These are phyloP conservation scores for Hanseniaspora meyeri DNA, from an alignment of 805 yeast species.

Conservation along the genomic window DNA sequence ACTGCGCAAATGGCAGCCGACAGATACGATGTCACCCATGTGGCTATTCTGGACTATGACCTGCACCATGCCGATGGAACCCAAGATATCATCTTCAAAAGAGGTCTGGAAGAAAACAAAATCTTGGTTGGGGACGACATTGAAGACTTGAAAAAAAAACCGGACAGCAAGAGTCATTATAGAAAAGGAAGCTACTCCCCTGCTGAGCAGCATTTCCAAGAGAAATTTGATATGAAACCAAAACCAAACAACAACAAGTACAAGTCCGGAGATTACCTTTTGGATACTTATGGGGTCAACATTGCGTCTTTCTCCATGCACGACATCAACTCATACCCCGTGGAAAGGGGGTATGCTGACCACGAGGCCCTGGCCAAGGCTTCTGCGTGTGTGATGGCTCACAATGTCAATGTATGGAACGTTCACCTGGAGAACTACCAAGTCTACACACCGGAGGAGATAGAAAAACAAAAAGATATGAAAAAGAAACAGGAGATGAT, in stretches of 20 bases:
- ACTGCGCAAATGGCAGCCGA: constrained; percentile 65
- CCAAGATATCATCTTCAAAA: constrained; percentile 74
- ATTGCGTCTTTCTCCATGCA: constrained; percentile 77
- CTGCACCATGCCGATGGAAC: constrained; percentile 85
- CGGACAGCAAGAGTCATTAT: constrained; percentile 14
- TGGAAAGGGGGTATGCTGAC: constrained; percentile 66
- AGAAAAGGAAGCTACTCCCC: constrained; percentile 20
- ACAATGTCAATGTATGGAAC: constrained; percentile 71
- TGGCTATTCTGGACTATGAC: constrained; percentile 71
- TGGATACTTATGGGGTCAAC: constrained; percentile 34
- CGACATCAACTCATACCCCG: constrained; percentile 77
- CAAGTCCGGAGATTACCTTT: constrained; percentile 36
- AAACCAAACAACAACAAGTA: constrained; percentile 25
- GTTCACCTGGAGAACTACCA: constrained; percentile 59
- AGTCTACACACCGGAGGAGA: not conserved
- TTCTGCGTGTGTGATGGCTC: constrained; percentile 64
- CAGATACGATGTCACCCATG: constrained; percentile 57
- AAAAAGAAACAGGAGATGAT: not conserved
- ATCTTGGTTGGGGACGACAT: constrained; percentile 27
- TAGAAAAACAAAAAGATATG: not conserved
- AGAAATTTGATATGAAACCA: constrained; percentile 21
- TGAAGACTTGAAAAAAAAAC: constrained; percentile 12
- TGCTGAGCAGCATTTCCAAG: constrained; percentile 16
- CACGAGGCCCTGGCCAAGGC: constrained; percentile 62
- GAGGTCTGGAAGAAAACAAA: constrained; percentile 44